Percentiles rank a stretch among this genome's conserved stretches.
These are phyloP conservation scores for Gentiana dahurica DNA, from an alignment of 257 asterid species.

Conservation along the genomic window DNA sequence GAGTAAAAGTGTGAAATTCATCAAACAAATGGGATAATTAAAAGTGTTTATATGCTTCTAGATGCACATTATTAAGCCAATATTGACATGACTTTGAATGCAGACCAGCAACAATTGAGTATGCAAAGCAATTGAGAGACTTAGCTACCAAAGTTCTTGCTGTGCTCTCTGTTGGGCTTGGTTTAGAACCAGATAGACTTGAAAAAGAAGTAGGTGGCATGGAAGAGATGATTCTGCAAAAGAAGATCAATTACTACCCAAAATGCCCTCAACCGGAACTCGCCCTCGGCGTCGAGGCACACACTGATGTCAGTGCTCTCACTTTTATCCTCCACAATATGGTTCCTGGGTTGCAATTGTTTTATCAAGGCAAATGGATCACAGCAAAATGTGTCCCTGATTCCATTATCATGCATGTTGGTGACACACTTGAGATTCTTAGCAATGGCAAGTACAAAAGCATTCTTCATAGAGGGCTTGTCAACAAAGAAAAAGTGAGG, in stretches of 20 bases:
- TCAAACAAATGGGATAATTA: too few species aligned
- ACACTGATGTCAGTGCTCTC: slow-evolving; percentile 80
- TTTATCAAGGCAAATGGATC: slow-evolving; percentile 66
- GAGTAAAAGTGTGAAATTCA: too few species aligned
- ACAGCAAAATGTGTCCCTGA: slow-evolving; percentile 84
- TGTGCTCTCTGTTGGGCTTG: slow-evolving; percentile 56
- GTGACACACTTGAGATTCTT: slow-evolving; percentile 75
- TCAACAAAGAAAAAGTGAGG: slow-evolving; percentile 71
- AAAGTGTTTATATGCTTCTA: too few species aligned
- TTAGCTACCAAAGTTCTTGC: slow-evolving; percentile 53
- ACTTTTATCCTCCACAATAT: slow-evolving; percentile 94
- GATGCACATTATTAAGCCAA: too few species aligned
- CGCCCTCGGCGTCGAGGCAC: slow-evolving; percentile 88
- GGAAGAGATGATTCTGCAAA: slow-evolving; percentile 63
- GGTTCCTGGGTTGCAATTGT: slow-evolving; percentile 88
- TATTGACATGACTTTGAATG: neutral
- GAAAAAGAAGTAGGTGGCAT: slow-evolving; percentile 78
- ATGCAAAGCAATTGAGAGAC: slow-evolving; percentile 45
- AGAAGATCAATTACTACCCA: slow-evolving; percentile 86
- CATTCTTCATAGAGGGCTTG: slow-evolving; percentile 72
- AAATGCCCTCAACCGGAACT: slow-evolving; percentile 94
- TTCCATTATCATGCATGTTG: slow-evolving; percentile 81
- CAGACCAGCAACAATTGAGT: slow-evolving; percentile 61
- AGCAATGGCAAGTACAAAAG: slow-evolving; percentile 86
- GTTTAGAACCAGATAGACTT: slow-evolving; percentile 49